These are phyloP conservation scores for Silene conica DNA, from an alignment of 148 eudicot species.

Conservation along the genomic window DNA sequence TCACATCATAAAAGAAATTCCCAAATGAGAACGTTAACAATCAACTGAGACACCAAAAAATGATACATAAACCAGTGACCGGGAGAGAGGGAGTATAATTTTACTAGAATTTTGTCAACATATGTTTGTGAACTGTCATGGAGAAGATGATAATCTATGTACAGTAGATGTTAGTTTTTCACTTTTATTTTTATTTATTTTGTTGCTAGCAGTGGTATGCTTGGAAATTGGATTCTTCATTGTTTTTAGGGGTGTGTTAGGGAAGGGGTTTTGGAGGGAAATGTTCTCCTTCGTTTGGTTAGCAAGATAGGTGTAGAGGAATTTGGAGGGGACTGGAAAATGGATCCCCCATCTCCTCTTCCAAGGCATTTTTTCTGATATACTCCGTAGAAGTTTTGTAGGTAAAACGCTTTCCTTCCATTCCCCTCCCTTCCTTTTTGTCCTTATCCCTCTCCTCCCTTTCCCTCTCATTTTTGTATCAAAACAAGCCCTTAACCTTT, in stretches of 20 bases:
- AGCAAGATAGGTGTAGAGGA: too few relatives aligned
- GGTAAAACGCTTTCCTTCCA: too few relatives aligned
- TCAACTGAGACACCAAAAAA: not conserved
- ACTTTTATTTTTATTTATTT: not conserved
- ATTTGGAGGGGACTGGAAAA: too few relatives aligned
- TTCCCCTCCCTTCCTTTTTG: too few relatives aligned
- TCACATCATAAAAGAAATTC: not conserved
- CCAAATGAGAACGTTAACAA: not conserved
- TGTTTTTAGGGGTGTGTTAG: not conserved
- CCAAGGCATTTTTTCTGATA: too few relatives aligned
- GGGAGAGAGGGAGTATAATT: not conserved
- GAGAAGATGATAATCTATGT: not conserved
- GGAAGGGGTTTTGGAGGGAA: too few relatives aligned
- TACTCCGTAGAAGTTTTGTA: too few relatives aligned
- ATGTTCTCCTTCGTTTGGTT: too few relatives aligned
- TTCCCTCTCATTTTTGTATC: too few relatives aligned
- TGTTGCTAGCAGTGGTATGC: not conserved
- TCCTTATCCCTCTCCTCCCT: too few relatives aligned
- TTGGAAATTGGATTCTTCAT: not conserved
- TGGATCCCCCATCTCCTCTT: too few relatives aligned
- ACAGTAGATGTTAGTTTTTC: not conserved
- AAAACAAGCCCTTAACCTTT: not conserved
- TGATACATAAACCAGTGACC: not conserved
- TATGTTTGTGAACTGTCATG: not conserved
- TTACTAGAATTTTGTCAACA: slow-evolving; percentile 3